Conservation (phyloP, 305 asterid species). For the Rubia peregrina region DNA sequence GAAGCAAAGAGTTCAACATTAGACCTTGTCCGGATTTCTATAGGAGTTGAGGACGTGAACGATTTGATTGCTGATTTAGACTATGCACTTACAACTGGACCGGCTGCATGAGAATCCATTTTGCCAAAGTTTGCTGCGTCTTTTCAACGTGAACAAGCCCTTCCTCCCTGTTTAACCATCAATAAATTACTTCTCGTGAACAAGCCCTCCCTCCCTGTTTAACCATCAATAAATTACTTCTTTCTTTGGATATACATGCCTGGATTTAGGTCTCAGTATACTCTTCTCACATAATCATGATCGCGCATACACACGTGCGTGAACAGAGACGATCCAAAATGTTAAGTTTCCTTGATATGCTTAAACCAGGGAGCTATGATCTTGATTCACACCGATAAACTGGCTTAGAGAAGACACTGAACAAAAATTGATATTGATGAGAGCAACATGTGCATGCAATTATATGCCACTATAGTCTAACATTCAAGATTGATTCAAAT, state of each 20-base stretch:
- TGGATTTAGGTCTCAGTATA: not conserved
- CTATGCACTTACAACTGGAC: conserved; percentile 52
- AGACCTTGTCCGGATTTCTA: conserved; percentile 82
- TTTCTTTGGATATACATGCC: not conserved
- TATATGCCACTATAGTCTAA: not conserved
- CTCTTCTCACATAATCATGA: no score
- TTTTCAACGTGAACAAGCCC: not conserved
- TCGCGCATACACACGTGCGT: no score
- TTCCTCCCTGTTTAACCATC: not conserved
- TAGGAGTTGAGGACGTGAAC: conserved; percentile 68
- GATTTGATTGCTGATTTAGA: conserved; percentile 75
- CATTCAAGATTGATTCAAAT: not conserved
- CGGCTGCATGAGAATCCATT: conserved; percentile 12
- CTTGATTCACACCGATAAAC: no score
- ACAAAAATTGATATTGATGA: not conserved
- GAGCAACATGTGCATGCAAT: not conserved
- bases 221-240: not conserved
- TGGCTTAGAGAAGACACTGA: not conserved
- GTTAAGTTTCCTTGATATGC: no score
- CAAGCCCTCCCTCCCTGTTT: not conserved
- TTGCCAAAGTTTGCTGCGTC: not conserved
- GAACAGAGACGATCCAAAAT: no score
- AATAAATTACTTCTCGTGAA: not conserved
- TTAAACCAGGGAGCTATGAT: no score
- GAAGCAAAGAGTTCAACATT: conserved; percentile 67